These are phyloP conservation scores for Phytophthora nicotianae DNA, from an alignment of 352 stramenopile species.

Conservation along the genomic window DNA sequence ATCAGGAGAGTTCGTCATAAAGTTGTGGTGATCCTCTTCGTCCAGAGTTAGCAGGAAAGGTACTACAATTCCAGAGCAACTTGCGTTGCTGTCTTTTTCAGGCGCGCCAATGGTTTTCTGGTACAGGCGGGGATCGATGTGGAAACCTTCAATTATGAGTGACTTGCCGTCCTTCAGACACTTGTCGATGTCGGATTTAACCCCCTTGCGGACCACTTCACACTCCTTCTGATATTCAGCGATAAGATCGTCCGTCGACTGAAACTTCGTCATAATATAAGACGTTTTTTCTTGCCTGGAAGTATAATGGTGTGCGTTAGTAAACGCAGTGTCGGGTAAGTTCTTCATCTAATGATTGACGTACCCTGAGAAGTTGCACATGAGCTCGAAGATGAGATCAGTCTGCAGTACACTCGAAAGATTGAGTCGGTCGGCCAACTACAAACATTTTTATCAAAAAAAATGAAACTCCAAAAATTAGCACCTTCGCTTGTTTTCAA, in stretches of 20 bases:
- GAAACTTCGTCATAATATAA: conserved; percentile 68
- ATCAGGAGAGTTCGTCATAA: conserved; percentile 86
- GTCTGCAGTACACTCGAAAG: conserved; percentile 88
- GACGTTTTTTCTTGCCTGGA: conserved; percentile 63
- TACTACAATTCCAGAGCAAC: conserved; percentile 76
- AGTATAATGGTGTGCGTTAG: neutral
- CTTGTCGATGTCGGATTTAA: conserved; percentile 89
- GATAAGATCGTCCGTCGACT: conserved; percentile 65
- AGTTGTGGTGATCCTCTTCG: conserved; percentile 68
- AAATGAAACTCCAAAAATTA: neutral
- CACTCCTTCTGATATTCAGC: conserved; percentile 81
- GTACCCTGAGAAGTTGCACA: conserved; percentile 91
- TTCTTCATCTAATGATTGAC: conserved; percentile 3
- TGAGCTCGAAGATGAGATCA: conserved; percentile 89
- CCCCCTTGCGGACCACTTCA: conserved; percentile 76
- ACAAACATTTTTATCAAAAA: neutral
- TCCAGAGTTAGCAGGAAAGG: conserved; percentile 81
- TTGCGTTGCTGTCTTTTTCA: conserved; percentile 31
- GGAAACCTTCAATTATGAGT: conserved; percentile 87
- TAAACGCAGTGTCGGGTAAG: neutral
- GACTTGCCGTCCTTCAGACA: conserved; percentile 91
- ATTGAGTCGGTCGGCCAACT: conserved; percentile 87
- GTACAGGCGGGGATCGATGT: conserved; percentile 87
- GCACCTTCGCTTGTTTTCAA: neutral
- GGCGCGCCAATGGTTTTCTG: conserved; percentile 63